Evolutionary conservation across 345 rosid species (phyloP).

Genomic region (Kandelia obovata): DNA sequence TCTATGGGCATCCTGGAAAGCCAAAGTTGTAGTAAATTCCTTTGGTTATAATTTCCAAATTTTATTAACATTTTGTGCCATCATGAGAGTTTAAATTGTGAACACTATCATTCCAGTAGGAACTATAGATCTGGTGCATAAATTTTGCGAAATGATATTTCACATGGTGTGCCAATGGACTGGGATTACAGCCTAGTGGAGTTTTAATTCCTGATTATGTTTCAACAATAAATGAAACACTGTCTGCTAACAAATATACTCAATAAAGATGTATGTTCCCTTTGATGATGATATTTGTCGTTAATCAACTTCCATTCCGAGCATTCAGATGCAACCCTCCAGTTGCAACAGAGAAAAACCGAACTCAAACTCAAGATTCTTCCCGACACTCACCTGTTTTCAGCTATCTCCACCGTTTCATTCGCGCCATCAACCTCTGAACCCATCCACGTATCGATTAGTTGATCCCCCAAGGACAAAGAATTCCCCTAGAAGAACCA

Average conservation of each 20-base stretch:
- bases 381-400: conserved; percentile 3
- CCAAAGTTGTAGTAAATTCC: no score
- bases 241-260: background rate
- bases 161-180: no score
- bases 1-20: no score
- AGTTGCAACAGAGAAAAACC: background rate
- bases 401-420: conserved; percentile 4
- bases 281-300: background rate
- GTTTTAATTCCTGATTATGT: no score
- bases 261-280: background rate
- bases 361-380: background rate
- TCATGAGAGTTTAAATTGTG: no score
- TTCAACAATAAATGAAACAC: background rate
- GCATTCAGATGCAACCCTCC: background rate
- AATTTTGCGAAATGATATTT: no score
- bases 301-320: background rate
- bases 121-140: no score
- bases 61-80: no score
- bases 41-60: no score
- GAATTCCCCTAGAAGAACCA: background rate
- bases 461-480: background rate
- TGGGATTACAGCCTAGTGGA: no score
- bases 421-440: conserved; percentile 10
- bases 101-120: no score
- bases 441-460: background rate